Base-by-base conservation (phyloP, 139 green algal species). In the Chlorella sp. region DNA sequence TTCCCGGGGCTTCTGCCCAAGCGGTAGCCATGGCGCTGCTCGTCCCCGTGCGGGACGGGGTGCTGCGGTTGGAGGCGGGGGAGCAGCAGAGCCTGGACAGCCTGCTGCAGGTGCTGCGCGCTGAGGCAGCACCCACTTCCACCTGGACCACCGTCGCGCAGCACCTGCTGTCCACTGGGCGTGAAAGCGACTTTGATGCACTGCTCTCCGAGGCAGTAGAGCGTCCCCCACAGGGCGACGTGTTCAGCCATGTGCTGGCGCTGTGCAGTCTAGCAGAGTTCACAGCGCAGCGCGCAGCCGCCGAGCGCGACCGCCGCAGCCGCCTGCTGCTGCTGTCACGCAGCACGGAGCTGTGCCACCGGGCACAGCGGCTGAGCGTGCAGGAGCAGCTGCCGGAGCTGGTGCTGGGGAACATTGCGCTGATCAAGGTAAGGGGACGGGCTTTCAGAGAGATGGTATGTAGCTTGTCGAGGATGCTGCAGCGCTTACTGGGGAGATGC, bases 141-240 rank as follows among this genome's bases (percentile, higher is more conserved):
- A 88, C 94, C 0, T 99, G 97, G 97, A 92, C 97, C 21, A 94
- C 96, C 42, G 92, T 94, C 34, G 96, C 96, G 0, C 92, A 93
- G 68, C 96, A 95, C 9, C 96, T 96, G 86, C 90, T 98, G 32
- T 83, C 92, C 3, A 84, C 92, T n/a, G 94, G 91, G 36, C 89
- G 85, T 2, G 78, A 93, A 4, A 73, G 91, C 34, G 77, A 92
- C 16, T 95, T 86, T 87, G 89, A 89, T 81, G 30, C 83, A 5
- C 79, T 96, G 69, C 79, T 95, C 39, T 69, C 83, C 0, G 91
- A 93, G 71, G 89, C 36, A 26, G 34, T 86, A 53, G 14, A 83
- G 85, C 19, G 89, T 76, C 39, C 90, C 93, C 26, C 92, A 86
- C 94, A 93, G 73, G 88, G 89, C 91, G 92, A 92, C 7, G 92